phyloP scores from a whole-genome alignment of 1,284 basidiomycete genomes.

The Papiliotrema fonsecae region DNA sequence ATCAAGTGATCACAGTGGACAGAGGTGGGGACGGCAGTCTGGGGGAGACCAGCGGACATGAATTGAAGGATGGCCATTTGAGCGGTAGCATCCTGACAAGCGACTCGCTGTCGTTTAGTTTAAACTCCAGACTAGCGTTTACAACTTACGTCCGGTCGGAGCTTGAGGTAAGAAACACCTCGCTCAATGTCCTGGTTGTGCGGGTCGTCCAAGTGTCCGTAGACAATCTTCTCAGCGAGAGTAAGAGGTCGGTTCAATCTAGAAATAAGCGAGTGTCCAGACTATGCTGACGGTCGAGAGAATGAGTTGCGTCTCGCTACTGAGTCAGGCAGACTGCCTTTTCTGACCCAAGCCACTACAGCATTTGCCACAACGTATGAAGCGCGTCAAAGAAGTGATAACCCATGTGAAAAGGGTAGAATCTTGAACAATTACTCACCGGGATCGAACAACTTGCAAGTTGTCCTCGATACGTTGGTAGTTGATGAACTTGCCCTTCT shows the following conservation, averaged over 20 bases:
- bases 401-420: background rate
- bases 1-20: conserved; percentile 99
- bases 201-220: conserved; percentile 95
- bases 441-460: conserved; percentile 72
- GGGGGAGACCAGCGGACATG: conserved; percentile 99
- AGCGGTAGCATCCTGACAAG: conserved; percentile 98
- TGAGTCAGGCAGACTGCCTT: background rate
- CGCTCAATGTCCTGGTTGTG: conserved; percentile 81
- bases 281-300: background rate
- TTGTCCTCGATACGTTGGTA: conserved; percentile 97
- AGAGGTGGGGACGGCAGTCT: conserved; percentile 93
- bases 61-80: conserved; percentile 99
- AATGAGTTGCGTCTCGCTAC: background rate
- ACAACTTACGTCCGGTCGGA: conserved; percentile 80
- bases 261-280: conserved; percentile 10
- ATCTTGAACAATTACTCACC: conserved; percentile 53
- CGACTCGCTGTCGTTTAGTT: conserved; percentile 74
- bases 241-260: conserved; percentile 92
- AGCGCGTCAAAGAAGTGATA: no score
- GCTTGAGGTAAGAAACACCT: conserved; percentile 88
- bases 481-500: conserved; percentile 76
- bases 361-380: background rate
- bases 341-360: background rate
- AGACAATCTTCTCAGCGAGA: conserved; percentile 96
- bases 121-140: no score